Evolutionary conservation across 805 yeast genomes (phyloP), one percentile per base, ranked within the genome.

Genomic region (Wickerhamiella cacticola): DNA sequence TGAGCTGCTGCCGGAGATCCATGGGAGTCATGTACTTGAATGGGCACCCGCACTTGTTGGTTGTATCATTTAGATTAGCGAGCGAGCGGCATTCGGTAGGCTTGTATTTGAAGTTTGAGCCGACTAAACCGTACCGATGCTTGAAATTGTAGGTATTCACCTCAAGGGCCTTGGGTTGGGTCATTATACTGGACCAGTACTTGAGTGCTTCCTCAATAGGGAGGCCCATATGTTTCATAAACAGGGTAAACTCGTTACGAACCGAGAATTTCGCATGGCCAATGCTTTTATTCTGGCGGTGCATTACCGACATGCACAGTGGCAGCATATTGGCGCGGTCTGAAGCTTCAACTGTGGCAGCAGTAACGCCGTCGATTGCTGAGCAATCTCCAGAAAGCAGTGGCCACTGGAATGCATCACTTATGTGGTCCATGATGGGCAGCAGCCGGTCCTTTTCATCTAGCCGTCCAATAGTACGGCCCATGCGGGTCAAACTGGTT

Each of bases 31-130:
- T 68, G 57, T 82, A 89, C 48, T 94, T 69, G 64, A 83, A 92
- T 4, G 97, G 96, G 64, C 97, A 89, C 2, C 98, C 98, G 60
- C 89, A 96, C 50, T 68, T 74, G 55, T 88, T 95, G 36, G 73
- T 70, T 41, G 70, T 66, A 9, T 69, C 68, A 0, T 94, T 87
- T 55, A 79, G 79, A 23, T 77, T 70, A 50, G 85, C 63, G 36
- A 92, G 85, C 1, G 80, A 78, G 34, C 77, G 74, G 68, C 96
- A 92, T 60, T 80, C 82, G 80, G 82, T 75, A 2, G 97, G 95
- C 57, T 76, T 75, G 64, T 86, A 87, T 56, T 86, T 83, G 57
- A 78, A 81, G 51, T 95, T 69, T 10, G 81, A 80, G 55, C 98
- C 99, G 65, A 85, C 96, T 50, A 85, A 69, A 43, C 97, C 99